Conservation (phyloP, 345 rosid species). For the Mangifera indica region DNA sequence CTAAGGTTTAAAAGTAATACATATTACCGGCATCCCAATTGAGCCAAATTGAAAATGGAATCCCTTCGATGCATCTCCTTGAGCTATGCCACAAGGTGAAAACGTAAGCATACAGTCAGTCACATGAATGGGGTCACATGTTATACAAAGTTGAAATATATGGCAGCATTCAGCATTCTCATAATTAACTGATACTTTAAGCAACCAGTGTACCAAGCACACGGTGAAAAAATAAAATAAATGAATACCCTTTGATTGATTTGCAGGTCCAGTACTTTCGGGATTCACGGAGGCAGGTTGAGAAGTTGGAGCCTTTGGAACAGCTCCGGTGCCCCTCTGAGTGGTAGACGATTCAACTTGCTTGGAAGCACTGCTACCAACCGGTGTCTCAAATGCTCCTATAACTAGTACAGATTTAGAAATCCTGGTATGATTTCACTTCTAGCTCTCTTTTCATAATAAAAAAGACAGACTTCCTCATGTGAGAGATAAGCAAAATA, state of each 20-base stretch:
- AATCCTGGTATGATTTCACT: background rate
- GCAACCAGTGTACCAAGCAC: background rate
- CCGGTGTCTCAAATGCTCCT: slow-evolving; percentile 53
- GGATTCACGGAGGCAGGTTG: slow-evolving; percentile 61
- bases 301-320: slow-evolving; percentile 86
- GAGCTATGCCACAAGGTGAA: slow-evolving; percentile 23
- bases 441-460: no score
- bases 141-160: background rate
- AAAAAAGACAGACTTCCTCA: background rate
- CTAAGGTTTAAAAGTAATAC: background rate
- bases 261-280: slow-evolving; percentile 29
- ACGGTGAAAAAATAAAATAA: slow-evolving; percentile 13
- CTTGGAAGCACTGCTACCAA: slow-evolving; percentile 35
- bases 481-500: background rate
- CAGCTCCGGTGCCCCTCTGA: slow-evolving; percentile 45
- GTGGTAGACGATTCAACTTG: slow-evolving; percentile 40
- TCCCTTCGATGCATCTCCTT: slow-evolving; percentile 66
- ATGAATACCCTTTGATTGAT: slow-evolving; percentile 59
- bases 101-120: slow-evolving; percentile 9
- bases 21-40: slow-evolving; percentile 70
- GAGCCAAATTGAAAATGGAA: slow-evolving; percentile 88
- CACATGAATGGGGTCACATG: background rate
- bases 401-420: slow-evolving; percentile 2
- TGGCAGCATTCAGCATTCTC: slow-evolving; percentile 3
- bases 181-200: background rate